Evolutionary conservation across 805 yeast species (phyloP), one percentile per base, ranked within the genome.

Genomic region (Kodamaea hsintzibuensis): DNA sequence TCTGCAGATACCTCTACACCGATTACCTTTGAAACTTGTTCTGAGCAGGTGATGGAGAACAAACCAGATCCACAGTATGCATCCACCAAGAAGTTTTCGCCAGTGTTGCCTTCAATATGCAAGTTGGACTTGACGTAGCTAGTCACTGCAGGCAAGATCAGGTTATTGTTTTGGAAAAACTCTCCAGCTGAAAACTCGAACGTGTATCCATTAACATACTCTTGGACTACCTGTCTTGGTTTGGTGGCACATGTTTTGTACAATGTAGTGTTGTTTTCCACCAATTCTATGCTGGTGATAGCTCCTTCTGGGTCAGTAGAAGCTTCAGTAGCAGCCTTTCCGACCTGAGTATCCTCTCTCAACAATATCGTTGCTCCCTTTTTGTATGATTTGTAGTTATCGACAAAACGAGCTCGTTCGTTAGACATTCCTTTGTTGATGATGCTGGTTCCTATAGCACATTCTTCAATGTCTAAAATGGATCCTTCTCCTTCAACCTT

Each of bases 51-150:
- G 54, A 95, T 86, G 57, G 96, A 88, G 71, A 95, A 95, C 43
- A 95, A 75, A 0, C 99, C 99, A 2, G 96, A 89, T 1, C 98
- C 98, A 77, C 98, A 92, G 73, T 92, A 92, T 0, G 98, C 96
- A 69, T 92, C 98, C 25, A 92, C 96, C 48, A 92, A 73, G 65
- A 85, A 91, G 62, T 83, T 82, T 25, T 62, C 69, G 2, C 64
- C 62, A 7, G 59, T 52, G 43, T 62, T 64, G 30, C 76, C 77
- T 6, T 69, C 73, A 17, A 74, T 76, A 3, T 69, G 65, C 50
- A 92, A 71, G 63, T 90, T 89, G 7, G 83, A 79, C 55, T 86
- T 82, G 14, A 95, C 99, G 66, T 90, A 92, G 42, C 78, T 76
- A 3, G 96, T 88, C 16, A 95, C 96, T 2, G 76, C 69, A 2